These are phyloP conservation scores for Pyrenochaeta sp. DNA, from an alignment of 2,329 filamentous ascomycete species.

Conservation along the genomic window DNA sequence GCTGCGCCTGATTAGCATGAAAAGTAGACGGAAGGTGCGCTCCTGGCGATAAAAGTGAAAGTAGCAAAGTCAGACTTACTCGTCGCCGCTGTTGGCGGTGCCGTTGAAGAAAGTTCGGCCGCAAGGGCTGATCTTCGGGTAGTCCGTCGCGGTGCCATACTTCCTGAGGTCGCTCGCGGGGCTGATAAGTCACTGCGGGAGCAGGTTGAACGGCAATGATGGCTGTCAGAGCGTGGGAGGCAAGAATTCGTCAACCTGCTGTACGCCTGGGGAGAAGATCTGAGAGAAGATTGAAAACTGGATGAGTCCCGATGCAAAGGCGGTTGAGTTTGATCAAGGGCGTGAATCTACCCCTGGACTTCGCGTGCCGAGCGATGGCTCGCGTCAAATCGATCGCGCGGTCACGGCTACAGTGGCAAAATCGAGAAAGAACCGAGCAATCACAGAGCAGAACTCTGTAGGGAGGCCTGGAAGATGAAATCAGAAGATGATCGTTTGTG, in stretches of 20 bases:
- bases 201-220: too few species aligned
- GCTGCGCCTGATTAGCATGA: constrained; percentile 9
- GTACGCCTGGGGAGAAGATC: too few species aligned
- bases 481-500: not conserved
- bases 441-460: constrained; percentile 1
- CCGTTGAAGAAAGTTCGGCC: constrained; percentile 11
- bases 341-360: constrained; percentile 27
- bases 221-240: too few species aligned
- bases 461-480: not conserved
- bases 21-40: not conserved
- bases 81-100: constrained; percentile 1
- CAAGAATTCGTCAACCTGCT: too few species aligned
- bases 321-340: constrained; percentile 24
- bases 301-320: constrained; percentile 14
- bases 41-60: not conserved
- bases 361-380: constrained; percentile 25
- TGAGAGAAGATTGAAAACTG: constrained; percentile 10
- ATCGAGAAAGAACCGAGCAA: constrained; percentile 7
- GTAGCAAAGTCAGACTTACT: constrained; percentile 10
- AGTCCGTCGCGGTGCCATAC: constrained; percentile 37
- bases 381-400: constrained; percentile 35
- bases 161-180: too few species aligned
- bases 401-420: constrained; percentile 39
- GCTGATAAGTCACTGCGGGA: constrained; percentile 1
- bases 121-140: constrained; percentile 28